Evolutionary conservation across 2,329 filamentous ascomycete genomes (phyloP), one percentile per base, ranked within the genome.

Genomic region (Stemphylium vesicarium): DNA sequence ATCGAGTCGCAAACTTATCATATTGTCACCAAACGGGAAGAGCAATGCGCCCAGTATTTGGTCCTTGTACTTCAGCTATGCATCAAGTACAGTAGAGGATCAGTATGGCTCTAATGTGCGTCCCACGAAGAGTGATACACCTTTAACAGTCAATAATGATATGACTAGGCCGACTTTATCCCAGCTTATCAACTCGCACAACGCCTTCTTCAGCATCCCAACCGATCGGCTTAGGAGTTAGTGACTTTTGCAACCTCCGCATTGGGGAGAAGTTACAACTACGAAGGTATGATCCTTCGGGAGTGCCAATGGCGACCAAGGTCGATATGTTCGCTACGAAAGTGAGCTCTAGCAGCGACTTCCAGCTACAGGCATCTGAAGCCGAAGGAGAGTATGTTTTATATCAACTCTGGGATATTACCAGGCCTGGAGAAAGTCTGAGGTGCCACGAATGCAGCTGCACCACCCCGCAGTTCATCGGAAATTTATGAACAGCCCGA

Each of bases 61-160:
- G 65, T 69, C 65, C 16, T 53, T 70, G 22, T 71, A 75, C 50
- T 75, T 71, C n/a, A 70, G 72, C 6, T 75, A 75, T 58, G 65
- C 53, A 13, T 65, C 69, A 4, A 63, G 58, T 26, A 56, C 55
- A 7, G 42, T 63, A 18, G 48, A 56, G 13, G 63, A 66, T 4
- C n/a, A n/a, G n/a, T n/a, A n/a, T n/a, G 32, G 43, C 18, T 37
- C 42, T n/a, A 31, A 58, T 29, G 53, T 52, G 52, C 42, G 12
- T 50, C 18, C 42, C 6, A 13, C 26, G 29, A 29, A 31, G 12
- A 22, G 11, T 20, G 12, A 33, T 8, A 20, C n/a, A 33, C 26
- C 13, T 4, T 8, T 31, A 11, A 11, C 16, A 16, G 39, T 53
- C 62, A 13, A 65, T 45, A 29, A 12, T 31, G 32, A 37, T 29